Conservation (phyloP, 1,139 yeast species). For the Geotrichum bryndzae region DNA sequence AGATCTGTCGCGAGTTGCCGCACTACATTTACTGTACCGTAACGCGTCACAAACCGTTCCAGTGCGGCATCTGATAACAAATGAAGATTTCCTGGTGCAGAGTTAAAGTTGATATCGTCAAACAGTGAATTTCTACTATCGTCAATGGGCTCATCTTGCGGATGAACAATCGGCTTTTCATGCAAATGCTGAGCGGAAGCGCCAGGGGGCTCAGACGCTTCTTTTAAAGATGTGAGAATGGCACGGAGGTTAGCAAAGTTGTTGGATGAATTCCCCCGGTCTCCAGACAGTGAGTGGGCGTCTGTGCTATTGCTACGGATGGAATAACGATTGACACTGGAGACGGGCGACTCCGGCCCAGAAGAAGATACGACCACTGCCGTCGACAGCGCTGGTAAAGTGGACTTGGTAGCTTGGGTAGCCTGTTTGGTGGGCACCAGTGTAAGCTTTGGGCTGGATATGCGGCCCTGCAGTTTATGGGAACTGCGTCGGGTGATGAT, state of each 20-base stretch:
- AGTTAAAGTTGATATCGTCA: slow-evolving; percentile 26
- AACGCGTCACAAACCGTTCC: slow-evolving; percentile 37
- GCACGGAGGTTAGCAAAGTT: background rate
- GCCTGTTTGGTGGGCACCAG: background rate
- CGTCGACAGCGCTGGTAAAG: slow-evolving; percentile 2
- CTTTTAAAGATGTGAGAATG: background rate
- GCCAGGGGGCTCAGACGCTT: background rate
- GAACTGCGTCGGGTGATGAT: background rate
- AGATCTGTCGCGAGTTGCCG: slow-evolving; percentile 47
- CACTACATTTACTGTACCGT: slow-evolving; percentile 42
- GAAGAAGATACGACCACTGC: background rate
- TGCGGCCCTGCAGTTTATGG: background rate
- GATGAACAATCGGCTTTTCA: slow-evolving; percentile 1
- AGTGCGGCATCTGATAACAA: slow-evolving; percentile 35
- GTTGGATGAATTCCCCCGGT: background rate
- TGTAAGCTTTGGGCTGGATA: background rate
- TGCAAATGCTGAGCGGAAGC: background rate
- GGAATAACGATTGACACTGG: slow-evolving; percentile 7
- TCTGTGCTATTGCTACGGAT: slow-evolving; percentile 12
- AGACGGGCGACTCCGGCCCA: slow-evolving; percentile 7
- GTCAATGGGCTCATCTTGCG: slow-evolving; percentile 1
- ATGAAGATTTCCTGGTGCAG: slow-evolving; percentile 38
- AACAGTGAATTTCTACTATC: slow-evolving; percentile 23
- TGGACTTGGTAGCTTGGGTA: background rate
- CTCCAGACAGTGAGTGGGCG: background rate